Percentiles rank a stretch among this genome's conserved stretches.
Conservation (phyloP, 805 yeast genomes). For the Yarrowia keelungensis region DNA sequence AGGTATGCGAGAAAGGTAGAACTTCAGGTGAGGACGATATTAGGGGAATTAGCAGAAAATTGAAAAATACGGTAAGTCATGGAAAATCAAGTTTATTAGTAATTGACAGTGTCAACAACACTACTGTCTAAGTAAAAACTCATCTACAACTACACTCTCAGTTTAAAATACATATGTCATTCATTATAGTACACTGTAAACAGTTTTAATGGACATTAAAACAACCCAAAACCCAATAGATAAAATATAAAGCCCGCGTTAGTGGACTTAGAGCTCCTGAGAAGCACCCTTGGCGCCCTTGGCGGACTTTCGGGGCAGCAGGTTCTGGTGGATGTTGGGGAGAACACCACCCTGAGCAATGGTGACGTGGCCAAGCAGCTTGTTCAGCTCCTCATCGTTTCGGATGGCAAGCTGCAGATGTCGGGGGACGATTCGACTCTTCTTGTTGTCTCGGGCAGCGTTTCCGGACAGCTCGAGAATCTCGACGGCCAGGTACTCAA, state of each 20-base stretch:
- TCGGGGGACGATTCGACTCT: slow-evolving; percentile 98
- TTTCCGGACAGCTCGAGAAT: slow-evolving; percentile 97
- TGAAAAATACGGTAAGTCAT: neutral
- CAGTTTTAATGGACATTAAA: slow-evolving; percentile 30
- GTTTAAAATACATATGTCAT: slow-evolving; percentile 23
- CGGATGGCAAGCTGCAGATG: slow-evolving; percentile 98
- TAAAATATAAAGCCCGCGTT: neutral
- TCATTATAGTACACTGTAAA: slow-evolving; percentile 31
- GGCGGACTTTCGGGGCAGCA: slow-evolving; percentile 71
- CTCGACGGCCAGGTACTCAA: slow-evolving; percentile 96
- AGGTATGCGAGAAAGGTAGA: neutral
- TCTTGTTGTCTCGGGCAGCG: slow-evolving; percentile 99
- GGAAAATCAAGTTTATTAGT: neutral
- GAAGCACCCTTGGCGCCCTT: slow-evolving; percentile 52
- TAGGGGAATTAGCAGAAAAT: too few relatives aligned
- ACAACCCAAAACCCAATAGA: slow-evolving; percentile 37
- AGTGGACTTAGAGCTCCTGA: slow-evolving; percentile 50
- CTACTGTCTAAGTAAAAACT: too few relatives aligned
- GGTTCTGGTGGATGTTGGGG: slow-evolving; percentile 94
- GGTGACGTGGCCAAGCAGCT: slow-evolving; percentile 88
- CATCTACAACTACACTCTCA: neutral
- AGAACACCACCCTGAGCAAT: slow-evolving; percentile 99
- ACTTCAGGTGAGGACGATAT: too few relatives aligned
- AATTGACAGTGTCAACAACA: neutral
- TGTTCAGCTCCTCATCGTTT: slow-evolving; percentile 98